Conservation (phyloP, 192 early-diverging fungal species). For the Backusella mclennaniae region DNA sequence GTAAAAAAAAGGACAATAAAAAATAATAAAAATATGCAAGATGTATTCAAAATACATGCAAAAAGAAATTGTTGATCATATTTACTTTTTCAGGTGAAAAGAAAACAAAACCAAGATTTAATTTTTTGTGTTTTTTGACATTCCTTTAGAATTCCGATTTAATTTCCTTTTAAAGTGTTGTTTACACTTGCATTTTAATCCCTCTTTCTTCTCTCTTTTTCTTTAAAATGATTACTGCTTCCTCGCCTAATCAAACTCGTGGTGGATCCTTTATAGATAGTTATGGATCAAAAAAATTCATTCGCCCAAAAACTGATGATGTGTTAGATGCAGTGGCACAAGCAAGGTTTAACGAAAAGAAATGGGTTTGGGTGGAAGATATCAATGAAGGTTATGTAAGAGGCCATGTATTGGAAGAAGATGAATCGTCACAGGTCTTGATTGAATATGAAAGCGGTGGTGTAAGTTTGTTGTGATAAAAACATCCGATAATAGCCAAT, state of each 20-base stretch:
- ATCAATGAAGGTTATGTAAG: conserved; percentile 86
- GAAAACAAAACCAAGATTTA: background rate
- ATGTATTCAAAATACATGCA: background rate
- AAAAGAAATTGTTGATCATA: background rate
- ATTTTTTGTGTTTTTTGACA: background rate
- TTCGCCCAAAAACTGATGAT: conserved; percentile 31
- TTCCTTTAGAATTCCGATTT: background rate
- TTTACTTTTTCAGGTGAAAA: background rate
- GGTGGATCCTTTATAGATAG: conserved; percentile 37
- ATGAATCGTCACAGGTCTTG: conserved; percentile 54
- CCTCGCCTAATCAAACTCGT: background rate
- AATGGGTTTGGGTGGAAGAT: conserved; percentile 97
- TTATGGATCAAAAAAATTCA: conserved; percentile 32
- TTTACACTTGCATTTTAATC: background rate
- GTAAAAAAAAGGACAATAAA: background rate
- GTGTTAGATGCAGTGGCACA: conserved; percentile 63
- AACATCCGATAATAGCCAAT: too few species aligned
- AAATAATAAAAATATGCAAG: background rate
- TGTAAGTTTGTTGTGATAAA: conserved; percentile 43
- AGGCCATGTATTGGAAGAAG: conserved; percentile 76
- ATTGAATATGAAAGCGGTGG: conserved; percentile 77
- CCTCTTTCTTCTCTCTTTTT: background rate
- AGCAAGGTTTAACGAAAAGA: conserved; percentile 90
- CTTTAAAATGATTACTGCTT: conserved; percentile 1
- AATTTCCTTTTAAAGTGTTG: conserved; percentile 6